Conservation (phyloP, 2,329 filamentous ascomycete species). For the Exophiala sp. region DNA sequence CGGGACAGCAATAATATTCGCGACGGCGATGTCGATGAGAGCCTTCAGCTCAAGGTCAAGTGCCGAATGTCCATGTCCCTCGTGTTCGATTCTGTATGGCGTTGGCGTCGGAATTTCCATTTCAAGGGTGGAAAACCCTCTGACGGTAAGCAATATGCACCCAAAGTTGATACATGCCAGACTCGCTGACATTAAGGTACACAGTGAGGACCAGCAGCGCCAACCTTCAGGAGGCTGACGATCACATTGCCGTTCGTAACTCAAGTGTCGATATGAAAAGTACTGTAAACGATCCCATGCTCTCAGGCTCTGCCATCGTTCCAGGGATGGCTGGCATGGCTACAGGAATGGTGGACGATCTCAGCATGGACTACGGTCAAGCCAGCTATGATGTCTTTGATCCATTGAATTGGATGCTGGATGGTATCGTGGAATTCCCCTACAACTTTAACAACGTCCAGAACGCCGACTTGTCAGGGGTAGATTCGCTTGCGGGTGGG, state of each 20-base stretch:
- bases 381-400: conserved; percentile 83
- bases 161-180: background rate
- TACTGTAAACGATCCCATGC: conserved; percentile 17
- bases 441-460: conserved; percentile 40
- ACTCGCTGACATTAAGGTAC: conserved; percentile 1
- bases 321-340: conserved; percentile 30
- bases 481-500: conserved; percentile 14
- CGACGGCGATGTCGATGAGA: conserved; percentile 25
- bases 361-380: conserved; percentile 24
- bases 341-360: conserved; percentile 25
- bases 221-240: conserved; percentile 16
- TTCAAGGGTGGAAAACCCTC: conserved; percentile 55
- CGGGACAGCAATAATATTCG: conserved; percentile 27
- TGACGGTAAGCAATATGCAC: conserved; percentile 33
- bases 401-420: conserved; percentile 87
- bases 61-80: conserved; percentile 63
- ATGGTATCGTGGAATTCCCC: conserved; percentile 75
- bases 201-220: conserved; percentile 15
- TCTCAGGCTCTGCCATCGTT: conserved; percentile 18
- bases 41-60: conserved; percentile 57
- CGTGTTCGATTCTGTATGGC: conserved; percentile 62
- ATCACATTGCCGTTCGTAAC: conserved; percentile 5
- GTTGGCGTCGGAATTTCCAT: conserved; percentile 60
- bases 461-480: conserved; percentile 7
- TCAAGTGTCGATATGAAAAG: conserved; percentile 1